A percentile compares a stretch with the other conserved stretches of the same genome.
These are phyloP conservation scores for Blastomyces gilchristii DNA, from an alignment of 2,329 filamentous ascomycete species.

Conservation along the genomic window DNA sequence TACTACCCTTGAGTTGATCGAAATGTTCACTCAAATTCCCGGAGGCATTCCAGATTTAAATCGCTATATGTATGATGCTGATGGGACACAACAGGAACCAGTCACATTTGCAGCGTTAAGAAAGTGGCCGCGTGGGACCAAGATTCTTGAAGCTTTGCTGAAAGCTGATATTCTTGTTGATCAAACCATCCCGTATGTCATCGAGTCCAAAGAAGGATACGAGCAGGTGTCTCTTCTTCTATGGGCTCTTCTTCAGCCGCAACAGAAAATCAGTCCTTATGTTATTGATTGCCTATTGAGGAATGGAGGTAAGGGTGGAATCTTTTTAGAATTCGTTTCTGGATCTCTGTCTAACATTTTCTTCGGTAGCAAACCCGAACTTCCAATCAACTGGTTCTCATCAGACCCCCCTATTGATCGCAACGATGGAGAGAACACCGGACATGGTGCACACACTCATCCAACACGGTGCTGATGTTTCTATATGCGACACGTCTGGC, in stretches of 20 bases:
- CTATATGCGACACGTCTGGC: slow-evolving; percentile 46
- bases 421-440: slow-evolving; percentile 46
- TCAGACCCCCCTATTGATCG: slow-evolving; percentile 50
- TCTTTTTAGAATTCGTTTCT: background rate
- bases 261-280: slow-evolving; percentile 51
- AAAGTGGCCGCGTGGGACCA: slow-evolving; percentile 46
- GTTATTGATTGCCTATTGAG: slow-evolving; percentile 50
- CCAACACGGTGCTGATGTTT: slow-evolving; percentile 49
- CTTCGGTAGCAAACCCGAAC: slow-evolving; percentile 44
- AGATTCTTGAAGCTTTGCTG: slow-evolving; percentile 44
- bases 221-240: slow-evolving; percentile 49
- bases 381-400: slow-evolving; percentile 44
- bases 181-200: slow-evolving; percentile 39
- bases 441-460: slow-evolving; percentile 50
- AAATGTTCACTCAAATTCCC: slow-evolving; percentile 34
- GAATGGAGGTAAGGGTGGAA: slow-evolving; percentile 27
- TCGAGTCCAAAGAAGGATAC: slow-evolving; percentile 40
- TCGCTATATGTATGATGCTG: slow-evolving; percentile 37
- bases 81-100: slow-evolving; percentile 37
- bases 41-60: slow-evolving; percentile 10
- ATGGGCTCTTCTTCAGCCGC: slow-evolving; percentile 53
- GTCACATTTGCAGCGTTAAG: slow-evolving; percentile 45
- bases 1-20: slow-evolving; percentile 42
- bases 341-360: slow-evolving; percentile 12
- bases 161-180: slow-evolving; percentile 53